Percentiles rank a stretch among this genome's conserved stretches.
Evolutionary conservation across 345 rosid species (phyloP).

Genomic region (Salix dunnii): DNA sequence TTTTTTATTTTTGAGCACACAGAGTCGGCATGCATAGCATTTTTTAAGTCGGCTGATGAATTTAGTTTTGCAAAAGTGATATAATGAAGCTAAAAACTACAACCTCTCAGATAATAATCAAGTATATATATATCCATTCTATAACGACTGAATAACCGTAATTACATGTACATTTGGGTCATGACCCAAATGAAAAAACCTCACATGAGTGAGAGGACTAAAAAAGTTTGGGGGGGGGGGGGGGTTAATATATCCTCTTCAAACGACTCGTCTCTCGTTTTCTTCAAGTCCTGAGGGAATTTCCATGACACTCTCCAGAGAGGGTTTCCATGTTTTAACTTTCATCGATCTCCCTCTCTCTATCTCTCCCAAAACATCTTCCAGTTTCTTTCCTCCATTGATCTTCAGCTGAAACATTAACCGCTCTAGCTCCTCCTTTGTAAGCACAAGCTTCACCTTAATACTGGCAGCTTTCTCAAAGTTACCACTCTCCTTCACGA

Average conservation of each 20-base stretch:
- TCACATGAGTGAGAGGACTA: not conserved
- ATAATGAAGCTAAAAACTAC: not conserved
- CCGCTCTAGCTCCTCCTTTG: slow-evolving; percentile 66
- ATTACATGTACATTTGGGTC: not conserved
- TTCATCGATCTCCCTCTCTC: slow-evolving; percentile 24
- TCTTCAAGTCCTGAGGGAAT: slow-evolving; percentile 39
- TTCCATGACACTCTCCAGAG: slow-evolving; percentile 59
- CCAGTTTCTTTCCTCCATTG: slow-evolving; percentile 29
- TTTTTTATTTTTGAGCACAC: not conserved
- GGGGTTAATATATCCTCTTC: not conserved
- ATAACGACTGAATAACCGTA: not conserved
- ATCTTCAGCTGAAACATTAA: slow-evolving; percentile 41
- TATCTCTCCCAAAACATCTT: slow-evolving; percentile 41
- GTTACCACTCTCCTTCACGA: slow-evolving; percentile 17
- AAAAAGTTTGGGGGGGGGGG: not conserved
- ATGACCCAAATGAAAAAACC: slow-evolving; percentile 6
- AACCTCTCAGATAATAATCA: not conserved
- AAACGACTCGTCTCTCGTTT: slow-evolving; percentile 17
- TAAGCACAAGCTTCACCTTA: slow-evolving; percentile 75
- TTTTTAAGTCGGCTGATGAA: not conserved
- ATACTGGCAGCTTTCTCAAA: slow-evolving; percentile 29
- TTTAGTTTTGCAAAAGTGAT: not conserved
- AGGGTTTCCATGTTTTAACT: slow-evolving; percentile 55
- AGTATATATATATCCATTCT: no score
- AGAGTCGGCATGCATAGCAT: not conserved